Conservation (phyloP, 805 yeast genomes). For the Starmerella floris region DNA sequence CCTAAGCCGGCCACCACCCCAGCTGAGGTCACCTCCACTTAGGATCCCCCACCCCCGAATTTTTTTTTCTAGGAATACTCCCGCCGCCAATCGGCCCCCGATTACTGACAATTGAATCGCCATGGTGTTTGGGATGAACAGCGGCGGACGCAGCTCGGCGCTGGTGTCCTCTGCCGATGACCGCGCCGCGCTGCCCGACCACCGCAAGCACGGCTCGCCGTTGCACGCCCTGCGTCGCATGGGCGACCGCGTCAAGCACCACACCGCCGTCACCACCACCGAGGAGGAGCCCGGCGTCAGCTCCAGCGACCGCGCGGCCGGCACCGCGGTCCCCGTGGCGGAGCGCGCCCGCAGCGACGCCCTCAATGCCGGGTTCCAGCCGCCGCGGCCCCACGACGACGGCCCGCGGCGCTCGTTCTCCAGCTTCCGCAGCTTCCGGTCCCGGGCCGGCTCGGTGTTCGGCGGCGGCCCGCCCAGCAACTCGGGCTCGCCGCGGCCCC, state of each 20-base stretch:
- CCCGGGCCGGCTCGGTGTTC: conserved; percentile 1
- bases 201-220: conserved; percentile 11
- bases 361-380: conserved; percentile 20
- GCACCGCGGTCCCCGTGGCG: conserved; percentile 25
- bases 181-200: conserved; percentile 7
- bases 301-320: conserved; percentile 21
- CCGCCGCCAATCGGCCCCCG: too few species aligned
- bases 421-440: conserved; percentile 12
- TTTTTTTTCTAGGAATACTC: too few species aligned
- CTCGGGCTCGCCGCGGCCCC: neutral
- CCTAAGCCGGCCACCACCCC: too few species aligned
- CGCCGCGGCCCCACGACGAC: neutral
- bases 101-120: too few species aligned
- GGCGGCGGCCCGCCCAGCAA: neutral
- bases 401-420: conserved; percentile 10
- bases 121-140: conserved; percentile 8
- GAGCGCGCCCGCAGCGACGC: conserved; percentile 21
- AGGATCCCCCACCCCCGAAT: too few species aligned
- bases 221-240: conserved; percentile 15
- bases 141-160: conserved; percentile 12
- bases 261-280: conserved; percentile 24
- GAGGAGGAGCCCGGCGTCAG: conserved; percentile 23
- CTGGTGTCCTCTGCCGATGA: conserved; percentile 16
- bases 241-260: conserved; percentile 20
- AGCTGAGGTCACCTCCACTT: too few species aligned